Conservation (phyloP, 306 rosid genomes). For the Glycine soja region DNA sequence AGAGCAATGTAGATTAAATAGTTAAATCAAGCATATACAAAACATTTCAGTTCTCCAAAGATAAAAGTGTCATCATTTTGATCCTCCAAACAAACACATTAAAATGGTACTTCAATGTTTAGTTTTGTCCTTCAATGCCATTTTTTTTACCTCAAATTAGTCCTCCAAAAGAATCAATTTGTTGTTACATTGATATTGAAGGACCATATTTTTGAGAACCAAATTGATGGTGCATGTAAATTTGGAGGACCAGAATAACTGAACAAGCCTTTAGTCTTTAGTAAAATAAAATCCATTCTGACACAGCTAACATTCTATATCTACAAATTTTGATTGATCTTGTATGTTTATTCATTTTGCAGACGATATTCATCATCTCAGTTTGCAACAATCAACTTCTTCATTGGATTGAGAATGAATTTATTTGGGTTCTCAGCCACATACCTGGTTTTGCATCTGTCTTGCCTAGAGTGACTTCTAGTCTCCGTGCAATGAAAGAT, state of each 20-base stretch:
- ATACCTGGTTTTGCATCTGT: slow-evolving; percentile 78
- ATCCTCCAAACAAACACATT: not conserved
- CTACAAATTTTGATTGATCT: slow-evolving; percentile 25
- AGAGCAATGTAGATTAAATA: not conserved
- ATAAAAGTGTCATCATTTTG: slow-evolving; percentile 1
- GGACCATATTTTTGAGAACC: not conserved
- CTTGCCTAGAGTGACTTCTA: slow-evolving; percentile 64
- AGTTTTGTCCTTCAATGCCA: not conserved
- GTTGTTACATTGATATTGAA: not conserved
- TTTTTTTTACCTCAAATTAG: not conserved
- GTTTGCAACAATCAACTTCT: slow-evolving; percentile 99
- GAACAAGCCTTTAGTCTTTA: not conserved
- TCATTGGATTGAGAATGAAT: slow-evolving; percentile 89
- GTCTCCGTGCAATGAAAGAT: slow-evolving; percentile 71
- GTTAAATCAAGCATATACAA: not conserved
- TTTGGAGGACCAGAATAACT: not conserved
- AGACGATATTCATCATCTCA: slow-evolving; percentile 86
- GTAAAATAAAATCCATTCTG: not conserved
- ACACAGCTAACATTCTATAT: slow-evolving; percentile 9
- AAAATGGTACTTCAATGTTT: not conserved
- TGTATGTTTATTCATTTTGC: slow-evolving; percentile 41
- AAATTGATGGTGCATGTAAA: not conserved
- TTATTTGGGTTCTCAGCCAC: slow-evolving; percentile 86
- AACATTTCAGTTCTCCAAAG: not conserved
- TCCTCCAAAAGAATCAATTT: not conserved